phyloP scores from a whole-genome alignment of 805 yeast species.

The Candida wancherniae region DNA sequence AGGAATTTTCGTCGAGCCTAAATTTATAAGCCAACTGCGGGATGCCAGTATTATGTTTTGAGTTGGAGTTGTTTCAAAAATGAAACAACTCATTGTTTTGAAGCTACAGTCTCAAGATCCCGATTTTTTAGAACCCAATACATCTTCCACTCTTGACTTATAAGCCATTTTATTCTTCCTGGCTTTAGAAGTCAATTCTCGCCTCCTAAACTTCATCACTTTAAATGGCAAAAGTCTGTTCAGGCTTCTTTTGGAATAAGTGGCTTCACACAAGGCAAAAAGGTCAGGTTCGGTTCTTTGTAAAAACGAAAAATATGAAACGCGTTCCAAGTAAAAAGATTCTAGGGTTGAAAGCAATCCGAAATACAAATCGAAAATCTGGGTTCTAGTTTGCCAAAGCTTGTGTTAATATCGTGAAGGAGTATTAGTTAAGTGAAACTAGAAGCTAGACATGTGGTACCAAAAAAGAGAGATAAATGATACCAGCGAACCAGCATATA shows the following conservation, averaged over 20 bases:
- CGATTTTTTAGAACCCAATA: not conserved
- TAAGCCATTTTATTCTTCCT: conserved; percentile 1
- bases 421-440: too few relatives aligned
- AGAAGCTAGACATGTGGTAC: not conserved
- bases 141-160: conserved; percentile 2
- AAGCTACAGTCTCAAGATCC: not conserved
- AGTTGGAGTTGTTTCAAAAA: too few relatives aligned
- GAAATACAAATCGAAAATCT: conserved; percentile 2
- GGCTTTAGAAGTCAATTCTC: not conserved
- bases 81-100: too few relatives aligned
- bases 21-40: too few relatives aligned
- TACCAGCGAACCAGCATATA: too few relatives aligned
- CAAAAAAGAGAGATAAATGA: too few relatives aligned
- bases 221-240: not conserved
- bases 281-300: too few relatives aligned
- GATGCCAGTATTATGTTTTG: too few relatives aligned
- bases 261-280: conserved; percentile 1
- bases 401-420: not conserved
- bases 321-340: conserved; percentile 2
- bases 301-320: too few relatives aligned
- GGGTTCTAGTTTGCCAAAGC: conserved; percentile 3
- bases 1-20: too few relatives aligned
- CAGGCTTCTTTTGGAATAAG: not conserved
- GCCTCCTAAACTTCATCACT: conserved; percentile 1
- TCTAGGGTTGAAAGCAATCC: conserved; percentile 1